Percentiles rank a stretch among this genome's conserved stretches.
Conservation (phyloP, 495 filamentous ascomycete species). For the Mycothermus thermophilus region DNA sequence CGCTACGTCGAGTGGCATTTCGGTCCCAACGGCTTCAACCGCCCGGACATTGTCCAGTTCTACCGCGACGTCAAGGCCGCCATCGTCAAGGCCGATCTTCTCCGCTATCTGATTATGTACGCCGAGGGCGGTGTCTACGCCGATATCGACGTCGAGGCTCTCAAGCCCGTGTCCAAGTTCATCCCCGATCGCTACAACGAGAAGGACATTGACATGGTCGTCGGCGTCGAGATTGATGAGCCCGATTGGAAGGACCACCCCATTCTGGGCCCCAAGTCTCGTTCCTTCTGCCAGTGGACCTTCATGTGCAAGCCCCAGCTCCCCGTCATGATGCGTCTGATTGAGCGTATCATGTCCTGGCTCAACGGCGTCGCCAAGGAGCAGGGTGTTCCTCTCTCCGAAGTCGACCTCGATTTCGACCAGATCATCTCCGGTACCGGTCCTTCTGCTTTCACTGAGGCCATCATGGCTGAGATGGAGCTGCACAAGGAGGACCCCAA, state of each 20-base stretch:
- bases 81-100: conserved; percentile 48
- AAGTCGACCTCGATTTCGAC: conserved; percentile 49
- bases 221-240: conserved; percentile 54
- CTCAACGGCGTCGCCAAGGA: conserved; percentile 39
- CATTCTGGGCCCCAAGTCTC: conserved; percentile 46
- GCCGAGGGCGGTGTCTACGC: conserved; percentile 44
- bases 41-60: conserved; percentile 44
- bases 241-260: conserved; percentile 45
- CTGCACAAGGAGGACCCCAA: conserved; percentile 11
- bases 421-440: conserved; percentile 55
- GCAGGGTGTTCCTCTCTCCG: conserved; percentile 37
- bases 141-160: conserved; percentile 44
- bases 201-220: conserved; percentile 43
- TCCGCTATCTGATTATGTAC: conserved; percentile 45
- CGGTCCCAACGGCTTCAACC: conserved; percentile 42
- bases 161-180: conserved; percentile 35
- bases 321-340: conserved; percentile 47
- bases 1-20: conserved; percentile 46
- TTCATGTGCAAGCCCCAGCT: conserved; percentile 48
- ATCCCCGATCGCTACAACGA: conserved; percentile 36
- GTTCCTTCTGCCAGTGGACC: conserved; percentile 58
- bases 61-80: conserved; percentile 42
- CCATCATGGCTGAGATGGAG: conserved; percentile 47
- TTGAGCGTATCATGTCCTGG: conserved; percentile 48
- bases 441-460: conserved; percentile 49